Base-by-base conservation (phyloP, 2,329 filamentous ascomycete species). In the Aspergillus aculeatinus region DNA sequence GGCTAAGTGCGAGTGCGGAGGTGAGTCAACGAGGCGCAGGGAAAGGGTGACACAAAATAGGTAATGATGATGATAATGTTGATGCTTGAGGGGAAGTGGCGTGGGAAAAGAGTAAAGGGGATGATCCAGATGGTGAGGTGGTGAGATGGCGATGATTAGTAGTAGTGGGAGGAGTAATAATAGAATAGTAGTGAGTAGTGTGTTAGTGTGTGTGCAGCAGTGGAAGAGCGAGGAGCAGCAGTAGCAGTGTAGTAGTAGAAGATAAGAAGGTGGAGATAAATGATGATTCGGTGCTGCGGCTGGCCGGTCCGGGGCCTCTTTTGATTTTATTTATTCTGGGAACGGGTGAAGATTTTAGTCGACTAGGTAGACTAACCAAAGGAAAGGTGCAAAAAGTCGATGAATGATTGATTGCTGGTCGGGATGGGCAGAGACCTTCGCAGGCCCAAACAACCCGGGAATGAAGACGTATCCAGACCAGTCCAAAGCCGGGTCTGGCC, bases 401-500 rank as follows among this genome's bases (percentile, higher is more conserved):
- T 4, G n/a, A 47, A 27, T 35, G 55, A 57, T 48, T 51, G 31
- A 51, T 57, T 53, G 50, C 25, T 52, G 42, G 51, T 54, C 51
- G 39, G 44, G 54, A 59, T 55, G 57, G 51, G 51, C 31, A 51
- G 50, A 58, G 31, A 58, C 48, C 39, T 42, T 47, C 35, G 49
- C 33, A 19, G 47, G 56, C 47, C 56, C 56, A 60, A 60, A 60
- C 57, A 50, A 60, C 49, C 53, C 57, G 54, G 60, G 60, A 62
- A 63, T 61, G 59, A 61, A 59, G 57, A 60, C 49, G 58, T 60
- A 65, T 61, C 63, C 61, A 63, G 63, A 63, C 61, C 60, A 58
- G 58, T 64, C 62, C 59, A 62, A 55, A 55, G 62, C 55, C 49
- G 39, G 63, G 59, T 63, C 65, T 67, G 60, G 65, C 65, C 65